Conservation (phyloP, 352 stramenopile species). For the Globisporangium cederbergense region DNA sequence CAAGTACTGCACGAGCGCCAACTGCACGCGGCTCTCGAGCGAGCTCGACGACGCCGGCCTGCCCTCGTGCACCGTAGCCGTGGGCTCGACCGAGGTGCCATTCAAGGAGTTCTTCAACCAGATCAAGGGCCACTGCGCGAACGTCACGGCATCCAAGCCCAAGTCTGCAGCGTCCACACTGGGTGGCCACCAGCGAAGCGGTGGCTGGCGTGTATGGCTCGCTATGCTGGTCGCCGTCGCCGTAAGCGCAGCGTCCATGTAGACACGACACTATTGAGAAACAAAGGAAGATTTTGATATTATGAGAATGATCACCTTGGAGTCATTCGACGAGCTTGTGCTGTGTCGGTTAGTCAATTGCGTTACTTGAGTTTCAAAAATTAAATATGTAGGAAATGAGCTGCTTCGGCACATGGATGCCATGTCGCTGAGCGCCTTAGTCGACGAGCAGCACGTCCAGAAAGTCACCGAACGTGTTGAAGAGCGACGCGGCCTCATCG, state of each 20-base stretch:
- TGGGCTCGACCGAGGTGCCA: slow-evolving; percentile 21
- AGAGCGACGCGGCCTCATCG: slow-evolving; percentile 51
- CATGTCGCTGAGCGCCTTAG: slow-evolving; percentile 11
- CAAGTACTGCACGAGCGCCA: slow-evolving; percentile 33
- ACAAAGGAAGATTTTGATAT: not conserved
- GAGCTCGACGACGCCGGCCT: slow-evolving; percentile 35
- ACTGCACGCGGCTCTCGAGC: slow-evolving; percentile 31
- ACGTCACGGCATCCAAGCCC: not conserved
- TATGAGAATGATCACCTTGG: slow-evolving; percentile 2
- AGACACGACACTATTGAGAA: not conserved
- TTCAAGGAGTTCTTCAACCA: slow-evolving; percentile 39
- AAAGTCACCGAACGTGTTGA: slow-evolving; percentile 72
- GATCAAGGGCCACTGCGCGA: slow-evolving; percentile 23
- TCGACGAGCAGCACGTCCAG: slow-evolving; percentile 51
- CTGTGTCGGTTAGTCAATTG: not conserved
- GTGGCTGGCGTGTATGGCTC: not conserved
- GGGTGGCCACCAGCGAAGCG: not conserved
- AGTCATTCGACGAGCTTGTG: not conserved
- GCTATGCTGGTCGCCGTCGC: not conserved
- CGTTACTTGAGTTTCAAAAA: not conserved
- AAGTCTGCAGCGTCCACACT: not conserved
- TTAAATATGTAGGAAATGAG: not conserved
- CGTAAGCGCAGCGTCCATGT: not conserved
- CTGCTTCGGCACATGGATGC: not conserved
- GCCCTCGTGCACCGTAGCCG: slow-evolving; percentile 28